Conservation (phyloP, 225 moss, liverwort and hornwort genomes). For the Sphagnum contortum region DNA sequence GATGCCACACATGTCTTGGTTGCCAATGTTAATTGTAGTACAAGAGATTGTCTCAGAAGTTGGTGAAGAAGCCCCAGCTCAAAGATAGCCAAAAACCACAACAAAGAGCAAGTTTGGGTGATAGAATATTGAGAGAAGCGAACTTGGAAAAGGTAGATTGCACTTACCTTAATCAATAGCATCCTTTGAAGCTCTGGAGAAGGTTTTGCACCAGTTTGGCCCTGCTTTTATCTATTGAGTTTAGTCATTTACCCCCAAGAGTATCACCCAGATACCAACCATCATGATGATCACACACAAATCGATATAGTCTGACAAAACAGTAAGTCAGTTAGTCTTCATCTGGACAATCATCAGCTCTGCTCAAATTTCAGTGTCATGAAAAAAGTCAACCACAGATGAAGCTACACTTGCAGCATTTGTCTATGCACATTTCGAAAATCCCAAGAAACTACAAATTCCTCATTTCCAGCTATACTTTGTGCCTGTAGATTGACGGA, state of each 20-base stretch:
- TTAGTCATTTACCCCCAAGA: conserved; percentile 1
- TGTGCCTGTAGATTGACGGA: not conserved
- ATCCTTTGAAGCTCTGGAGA: conserved; percentile 26
- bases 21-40: too few relatives aligned
- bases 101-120: not conserved
- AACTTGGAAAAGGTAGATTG: not conserved
- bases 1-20: too few relatives aligned
- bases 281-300: conserved; percentile 16
- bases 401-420: too few relatives aligned
- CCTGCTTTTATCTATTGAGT: conserved; percentile 21
- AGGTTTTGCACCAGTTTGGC: conserved; percentile 23
- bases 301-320: conserved; percentile 20
- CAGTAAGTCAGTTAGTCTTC: conserved; percentile 22
- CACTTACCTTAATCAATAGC: conserved; percentile 50
- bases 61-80: too few relatives aligned
- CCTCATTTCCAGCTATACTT: too few relatives aligned
- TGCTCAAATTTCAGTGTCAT: conserved; percentile 3
- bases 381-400: too few relatives aligned
- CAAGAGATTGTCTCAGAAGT: too few relatives aligned
- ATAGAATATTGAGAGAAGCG: not conserved
- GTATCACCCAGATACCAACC: conserved; percentile 3
- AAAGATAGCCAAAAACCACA: not conserved
- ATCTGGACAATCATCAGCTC: not conserved
- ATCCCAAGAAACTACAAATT: not conserved
- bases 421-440: not conserved